Evolutionary conservation across 345 rosid genomes (phyloP), one percentile per base, ranked within the genome.

Genomic region (Hypericum androsaemum): DNA sequence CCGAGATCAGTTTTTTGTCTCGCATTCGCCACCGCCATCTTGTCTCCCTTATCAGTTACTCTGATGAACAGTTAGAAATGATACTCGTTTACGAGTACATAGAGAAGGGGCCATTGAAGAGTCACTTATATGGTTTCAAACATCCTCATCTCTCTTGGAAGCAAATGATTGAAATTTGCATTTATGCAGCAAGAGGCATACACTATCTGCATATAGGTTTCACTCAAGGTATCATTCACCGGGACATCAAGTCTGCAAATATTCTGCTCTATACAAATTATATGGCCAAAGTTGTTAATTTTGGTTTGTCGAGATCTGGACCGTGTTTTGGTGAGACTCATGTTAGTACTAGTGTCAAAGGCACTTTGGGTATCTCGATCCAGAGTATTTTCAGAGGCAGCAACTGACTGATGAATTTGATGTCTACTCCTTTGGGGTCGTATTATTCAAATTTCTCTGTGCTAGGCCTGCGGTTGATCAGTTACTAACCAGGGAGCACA

Each of bases 281-380:
- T 32, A 73, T 58, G 15, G 87, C 95, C 41, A 92, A 92, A 79
- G 98, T 92, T 46, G 95, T 96, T 10, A 95, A 92, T 72, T 92
- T 92, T 53, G 98, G 98, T 57, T 89, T 92, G 47, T 92, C 96
- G 0, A 83, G 98, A 73, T 77, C 94, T 0, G 98, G 96, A 28
- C 98, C 98, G 3, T 80, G 98, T 64, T 75, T 92, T 6, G 64
- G 84, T 17, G 96, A 92, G 72, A 92, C 95, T 13, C 95, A 88
- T 60, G 96, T 92, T 6, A 92, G 98, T 53, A 92, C 98, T 0
- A 94, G 94, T 3, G 98, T 92, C 0, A 92, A 92, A 66, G 98
- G 98, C 14, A 92, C 96, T 68, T 90, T 90, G 98, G 98, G 0
- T 90, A 90, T 76, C 84, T 90, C 14, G 95, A 90, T 63, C 98